Percentiles rank a stretch among this genome's conserved stretches.
phyloP scores from a whole-genome alignment of 352 stramenopile genomes.

The Ochromonadaceae sp. region DNA sequence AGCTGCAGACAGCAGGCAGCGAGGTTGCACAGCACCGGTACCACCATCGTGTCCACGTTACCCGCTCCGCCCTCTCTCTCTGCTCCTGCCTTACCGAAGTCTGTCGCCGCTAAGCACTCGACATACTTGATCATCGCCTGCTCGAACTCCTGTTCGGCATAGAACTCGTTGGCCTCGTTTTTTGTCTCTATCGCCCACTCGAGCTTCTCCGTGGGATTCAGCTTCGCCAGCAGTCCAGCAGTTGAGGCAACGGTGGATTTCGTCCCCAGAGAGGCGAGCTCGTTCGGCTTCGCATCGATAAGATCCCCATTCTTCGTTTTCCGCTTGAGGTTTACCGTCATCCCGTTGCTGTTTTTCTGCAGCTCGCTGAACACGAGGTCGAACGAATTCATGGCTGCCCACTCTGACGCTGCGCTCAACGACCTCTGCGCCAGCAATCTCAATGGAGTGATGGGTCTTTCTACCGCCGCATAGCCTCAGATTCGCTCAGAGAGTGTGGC shows the following conservation, averaged over 20 bases:
- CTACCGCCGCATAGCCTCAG: too few relatives aligned
- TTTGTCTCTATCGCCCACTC: slow-evolving; percentile 8
- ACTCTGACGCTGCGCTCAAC: too few relatives aligned
- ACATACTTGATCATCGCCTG: slow-evolving; percentile 6
- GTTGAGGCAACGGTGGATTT: neutral
- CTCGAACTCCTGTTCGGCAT: neutral
- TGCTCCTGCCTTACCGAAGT: too few relatives aligned
- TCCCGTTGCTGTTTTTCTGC: too few relatives aligned
- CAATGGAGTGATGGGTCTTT: too few relatives aligned
- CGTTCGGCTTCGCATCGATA: too few relatives aligned
- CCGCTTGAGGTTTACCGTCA: too few relatives aligned
- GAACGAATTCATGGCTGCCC: too few relatives aligned
- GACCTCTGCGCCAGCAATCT: too few relatives aligned
- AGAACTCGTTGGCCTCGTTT: neutral
- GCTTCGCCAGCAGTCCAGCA: neutral
- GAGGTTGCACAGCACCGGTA: slow-evolving; percentile 10
- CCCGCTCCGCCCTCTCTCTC: neutral
- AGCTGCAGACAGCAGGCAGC: slow-evolving; percentile 2
- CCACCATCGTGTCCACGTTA: slow-evolving; percentile 3
- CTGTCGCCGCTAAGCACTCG: slow-evolving; percentile 3
- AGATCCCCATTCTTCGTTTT: too few relatives aligned
- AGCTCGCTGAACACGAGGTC: too few relatives aligned
- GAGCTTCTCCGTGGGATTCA: neutral
- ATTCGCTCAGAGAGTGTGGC: too few relatives aligned
- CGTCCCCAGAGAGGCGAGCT: neutral